Evolutionary conservation across 306 rosid species (phyloP).

Genomic region (Cucurbita pepo): DNA sequence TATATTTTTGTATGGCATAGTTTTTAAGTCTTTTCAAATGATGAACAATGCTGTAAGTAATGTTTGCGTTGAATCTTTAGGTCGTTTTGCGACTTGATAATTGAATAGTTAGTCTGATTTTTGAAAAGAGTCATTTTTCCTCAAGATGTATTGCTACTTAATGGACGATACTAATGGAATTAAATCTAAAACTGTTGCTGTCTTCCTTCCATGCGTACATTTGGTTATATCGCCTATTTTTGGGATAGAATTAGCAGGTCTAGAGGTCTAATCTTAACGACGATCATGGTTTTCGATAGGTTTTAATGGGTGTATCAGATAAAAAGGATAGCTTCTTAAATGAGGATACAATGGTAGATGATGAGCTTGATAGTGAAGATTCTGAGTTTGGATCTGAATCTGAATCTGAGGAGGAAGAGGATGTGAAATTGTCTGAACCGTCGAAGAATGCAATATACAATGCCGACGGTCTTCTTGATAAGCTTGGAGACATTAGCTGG

Average conservation of each 20-base stretch:
- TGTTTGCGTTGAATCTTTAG: not conserved
- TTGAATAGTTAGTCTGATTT: not conserved
- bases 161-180: not conserved
- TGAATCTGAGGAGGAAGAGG: constrained; percentile 39
- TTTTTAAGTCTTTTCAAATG: not conserved
- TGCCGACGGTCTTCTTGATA: constrained; percentile 58
- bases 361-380: constrained; percentile 15
- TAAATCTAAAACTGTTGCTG: not conserved
- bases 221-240: not conserved
- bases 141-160: not conserved
- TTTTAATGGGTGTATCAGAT: constrained; percentile 24
- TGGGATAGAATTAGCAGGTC: not conserved
- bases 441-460: constrained; percentile 49
- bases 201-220: not conserved
- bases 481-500: constrained; percentile 81
- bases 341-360: constrained; percentile 12
- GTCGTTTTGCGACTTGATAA: not conserved
- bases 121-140: not conserved
- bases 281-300: constrained; percentile 7
- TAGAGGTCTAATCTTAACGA: not conserved
- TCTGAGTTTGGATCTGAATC: constrained; percentile 40
- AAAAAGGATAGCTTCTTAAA: constrained; percentile 3
- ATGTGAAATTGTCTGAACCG: constrained; percentile 43
- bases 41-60: not conserved
- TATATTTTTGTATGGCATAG: not conserved